Conservation (phyloP, 148 eudicot species). For the Rhododendron vialii region DNA sequence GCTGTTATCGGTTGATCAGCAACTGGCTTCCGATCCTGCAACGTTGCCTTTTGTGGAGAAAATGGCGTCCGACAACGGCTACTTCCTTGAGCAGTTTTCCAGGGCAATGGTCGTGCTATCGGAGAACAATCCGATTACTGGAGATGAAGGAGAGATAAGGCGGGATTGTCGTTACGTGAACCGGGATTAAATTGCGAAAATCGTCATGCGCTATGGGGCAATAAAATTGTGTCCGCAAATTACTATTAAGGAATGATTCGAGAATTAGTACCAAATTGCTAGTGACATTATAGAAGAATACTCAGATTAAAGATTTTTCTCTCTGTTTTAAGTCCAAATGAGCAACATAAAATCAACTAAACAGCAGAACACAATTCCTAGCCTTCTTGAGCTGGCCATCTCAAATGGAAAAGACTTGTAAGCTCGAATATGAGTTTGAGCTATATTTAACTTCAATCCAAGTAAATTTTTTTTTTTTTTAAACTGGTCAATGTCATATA, state of each 20-base stretch:
- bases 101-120: constrained; percentile 55
- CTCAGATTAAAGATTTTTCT: too few relatives aligned
- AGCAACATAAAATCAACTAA: too few relatives aligned
- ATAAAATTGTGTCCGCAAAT: not conserved
- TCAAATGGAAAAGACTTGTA: too few relatives aligned
- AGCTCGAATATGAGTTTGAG: too few relatives aligned
- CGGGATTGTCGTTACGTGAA: constrained; percentile 54
- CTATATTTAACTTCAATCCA: too few relatives aligned
- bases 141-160: constrained; percentile 64
- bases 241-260: not conserved
- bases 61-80: constrained; percentile 66
- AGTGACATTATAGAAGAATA: not conserved
- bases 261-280: not conserved
- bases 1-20: constrained; percentile 51
- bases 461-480: too few relatives aligned
- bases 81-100: constrained; percentile 61
- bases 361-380: too few relatives aligned
- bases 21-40: constrained; percentile 39
- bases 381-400: too few relatives aligned
- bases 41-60: constrained; percentile 57
- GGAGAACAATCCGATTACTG: constrained; percentile 62
- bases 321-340: too few relatives aligned
- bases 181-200: not conserved
- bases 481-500: too few relatives aligned
- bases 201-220: not conserved